phyloP scores from a whole-genome alignment of 768 basidiomycete species.

The Auricularia sp. region DNA sequence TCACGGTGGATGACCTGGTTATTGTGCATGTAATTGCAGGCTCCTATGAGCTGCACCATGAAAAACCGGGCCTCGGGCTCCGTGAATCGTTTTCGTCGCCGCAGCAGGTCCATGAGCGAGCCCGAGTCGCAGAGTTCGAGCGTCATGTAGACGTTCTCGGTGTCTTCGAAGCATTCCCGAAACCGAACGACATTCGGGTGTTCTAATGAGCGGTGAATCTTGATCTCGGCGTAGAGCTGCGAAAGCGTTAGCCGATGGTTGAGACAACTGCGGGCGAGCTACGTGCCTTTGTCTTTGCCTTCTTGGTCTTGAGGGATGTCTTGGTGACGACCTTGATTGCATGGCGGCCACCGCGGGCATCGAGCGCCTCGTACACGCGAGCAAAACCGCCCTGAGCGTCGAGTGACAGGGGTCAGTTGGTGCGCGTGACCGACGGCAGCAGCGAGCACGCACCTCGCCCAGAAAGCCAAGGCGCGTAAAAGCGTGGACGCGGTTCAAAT shows the following conservation, averaged over 20 bases:
- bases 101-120: slow-evolving; percentile 84
- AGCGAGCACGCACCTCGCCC: slow-evolving; percentile 60
- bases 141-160: slow-evolving; percentile 93
- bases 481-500: slow-evolving; percentile 45
- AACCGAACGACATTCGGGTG: slow-evolving; percentile 93
- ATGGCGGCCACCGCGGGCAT: slow-evolving; percentile 47
- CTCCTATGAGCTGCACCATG: slow-evolving; percentile 89
- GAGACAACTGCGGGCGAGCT: not conserved
- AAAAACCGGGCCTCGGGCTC: slow-evolving; percentile 91
- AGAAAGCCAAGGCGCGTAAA: slow-evolving; percentile 73
- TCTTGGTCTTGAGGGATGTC: slow-evolving; percentile 83
- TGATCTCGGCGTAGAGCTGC: slow-evolving; percentile 96
- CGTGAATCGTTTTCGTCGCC: slow-evolving; percentile 74
- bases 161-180: slow-evolving; percentile 91
- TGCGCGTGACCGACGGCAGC: not conserved
- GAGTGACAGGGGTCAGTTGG: not conserved
- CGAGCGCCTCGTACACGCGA: slow-evolving; percentile 90
- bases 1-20: slow-evolving; percentile 97
- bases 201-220: slow-evolving; percentile 82
- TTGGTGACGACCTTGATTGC: slow-evolving; percentile 97
- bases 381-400: slow-evolving; percentile 76
- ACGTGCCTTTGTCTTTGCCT: slow-evolving; percentile 89
- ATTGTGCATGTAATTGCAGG: slow-evolving; percentile 94
- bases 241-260: not conserved
- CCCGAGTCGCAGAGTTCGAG: slow-evolving; percentile 88